Percentiles rank a stretch among this genome's conserved stretches.
Evolutionary conservation across 768 basidiomycete species (phyloP).

Genomic region (Agaricus blazei): DNA sequence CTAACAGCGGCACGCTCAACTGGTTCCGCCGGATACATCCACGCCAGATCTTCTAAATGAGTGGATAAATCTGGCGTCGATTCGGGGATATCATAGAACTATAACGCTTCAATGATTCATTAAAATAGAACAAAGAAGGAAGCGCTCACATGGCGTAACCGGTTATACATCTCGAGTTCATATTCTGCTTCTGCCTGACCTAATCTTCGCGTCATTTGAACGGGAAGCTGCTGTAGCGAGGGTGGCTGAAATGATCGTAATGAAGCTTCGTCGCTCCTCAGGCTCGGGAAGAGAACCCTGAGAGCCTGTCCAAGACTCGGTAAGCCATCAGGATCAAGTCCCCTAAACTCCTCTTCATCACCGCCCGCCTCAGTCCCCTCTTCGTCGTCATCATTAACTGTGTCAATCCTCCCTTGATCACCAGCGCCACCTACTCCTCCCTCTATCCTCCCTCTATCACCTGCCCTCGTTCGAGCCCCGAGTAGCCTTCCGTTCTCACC

Average conservation of each 20-base stretch:
- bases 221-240: no score
- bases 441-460: background rate
- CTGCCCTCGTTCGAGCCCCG: no score
- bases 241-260: no score
- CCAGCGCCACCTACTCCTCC: slow-evolving; percentile 3
- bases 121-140: slow-evolving; percentile 1
- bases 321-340: slow-evolving; percentile 74
- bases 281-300: slow-evolving; percentile 62
- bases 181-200: slow-evolving; percentile 66
- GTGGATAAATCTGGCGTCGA: slow-evolving; percentile 71
- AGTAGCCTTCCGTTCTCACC: no score
- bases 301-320: slow-evolving; percentile 63
- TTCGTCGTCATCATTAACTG: background rate
- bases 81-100: slow-evolving; percentile 77
- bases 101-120: background rate
- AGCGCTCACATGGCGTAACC: slow-evolving; percentile 58
- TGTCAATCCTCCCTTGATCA: slow-evolving; percentile 6
- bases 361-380: slow-evolving; percentile 16
- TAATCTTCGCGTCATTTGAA: background rate
- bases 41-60: slow-evolving; percentile 75
- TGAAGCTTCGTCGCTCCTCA: slow-evolving; percentile 18
- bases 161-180: slow-evolving; percentile 67
- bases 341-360: slow-evolving; percentile 41
- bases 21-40: slow-evolving; percentile 78
- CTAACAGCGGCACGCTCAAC: slow-evolving; percentile 73